Percentiles rank a stretch among this genome's conserved stretches.
phyloP scores from a whole-genome alignment of 805 yeast genomes.

The Myxozyma lipomycoides region DNA sequence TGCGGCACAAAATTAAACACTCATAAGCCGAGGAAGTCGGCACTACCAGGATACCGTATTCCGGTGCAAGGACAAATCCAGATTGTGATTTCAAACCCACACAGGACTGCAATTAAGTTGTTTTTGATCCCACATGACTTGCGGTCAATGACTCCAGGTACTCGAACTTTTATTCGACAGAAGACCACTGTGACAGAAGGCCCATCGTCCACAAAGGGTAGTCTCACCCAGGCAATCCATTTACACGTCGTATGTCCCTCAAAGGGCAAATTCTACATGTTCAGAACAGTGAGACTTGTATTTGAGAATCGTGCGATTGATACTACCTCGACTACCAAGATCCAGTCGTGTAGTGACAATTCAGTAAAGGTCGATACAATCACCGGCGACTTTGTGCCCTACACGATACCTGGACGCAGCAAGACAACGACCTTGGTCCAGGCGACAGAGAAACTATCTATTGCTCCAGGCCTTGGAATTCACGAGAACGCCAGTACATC shows the following conservation, averaged over 20 bases:
- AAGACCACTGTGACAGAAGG: conserved; percentile 25
- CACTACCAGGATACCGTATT: conserved; percentile 33
- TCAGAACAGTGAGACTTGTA: conserved; percentile 34
- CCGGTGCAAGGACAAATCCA: conserved; percentile 38
- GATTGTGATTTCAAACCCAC: conserved; percentile 35
- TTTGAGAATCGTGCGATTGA: conserved; percentile 32
- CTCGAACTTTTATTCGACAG: conserved; percentile 37
- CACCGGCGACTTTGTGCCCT: conserved; percentile 14
- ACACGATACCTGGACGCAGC: neutral
- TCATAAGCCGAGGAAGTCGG: neutral
- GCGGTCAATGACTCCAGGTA: conserved; percentile 32
- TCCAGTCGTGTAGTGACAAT: neutral
- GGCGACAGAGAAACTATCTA: neutral
- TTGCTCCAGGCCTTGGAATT: neutral
- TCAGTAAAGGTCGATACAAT: conserved; percentile 12
- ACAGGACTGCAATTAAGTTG: conserved; percentile 35
- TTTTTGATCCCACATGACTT: conserved; percentile 38
- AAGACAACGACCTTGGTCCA: neutral
- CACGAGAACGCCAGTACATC: neutral
- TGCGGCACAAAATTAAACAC: neutral
- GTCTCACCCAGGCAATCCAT: conserved; percentile 35
- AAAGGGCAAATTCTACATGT: conserved; percentile 29
- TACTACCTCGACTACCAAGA: conserved; percentile 5
- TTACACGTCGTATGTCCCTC: conserved; percentile 33
- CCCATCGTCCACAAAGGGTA: conserved; percentile 2